Evolutionary conservation across 495 filamentous ascomycete genomes (phyloP).

Genomic region (Staphylotrichum longicolle): DNA sequence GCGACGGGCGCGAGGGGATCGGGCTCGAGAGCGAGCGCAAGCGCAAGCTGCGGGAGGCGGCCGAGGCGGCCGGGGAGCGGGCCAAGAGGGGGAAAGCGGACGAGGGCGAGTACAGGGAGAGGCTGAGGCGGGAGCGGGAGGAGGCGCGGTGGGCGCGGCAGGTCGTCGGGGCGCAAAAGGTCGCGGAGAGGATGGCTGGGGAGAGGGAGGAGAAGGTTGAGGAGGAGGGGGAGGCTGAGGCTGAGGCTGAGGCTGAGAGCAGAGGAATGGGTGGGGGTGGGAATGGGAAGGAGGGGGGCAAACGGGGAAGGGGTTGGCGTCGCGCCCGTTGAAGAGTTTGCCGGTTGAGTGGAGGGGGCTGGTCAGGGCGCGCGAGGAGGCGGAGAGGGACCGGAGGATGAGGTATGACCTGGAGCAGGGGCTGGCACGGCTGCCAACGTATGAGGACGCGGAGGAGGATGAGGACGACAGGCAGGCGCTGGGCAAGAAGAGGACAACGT

Average conservation of each 20-base stretch:
- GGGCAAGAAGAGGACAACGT: slow-evolving; percentile 39
- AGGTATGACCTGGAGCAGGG: slow-evolving; percentile 64
- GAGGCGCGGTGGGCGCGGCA: slow-evolving; percentile 63
- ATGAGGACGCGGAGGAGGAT: slow-evolving; percentile 54
- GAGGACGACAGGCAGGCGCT: slow-evolving; percentile 50
- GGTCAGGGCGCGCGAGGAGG: slow-evolving; percentile 63
- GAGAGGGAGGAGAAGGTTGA: slow-evolving; percentile 33
- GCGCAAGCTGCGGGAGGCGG: slow-evolving; percentile 69
- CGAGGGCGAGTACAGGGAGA: slow-evolving; percentile 75
- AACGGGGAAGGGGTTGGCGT: slow-evolving; percentile 20
- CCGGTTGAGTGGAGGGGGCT: slow-evolving; percentile 79
- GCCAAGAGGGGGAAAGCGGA: slow-evolving; percentile 62
- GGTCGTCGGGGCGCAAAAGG: slow-evolving; percentile 74
- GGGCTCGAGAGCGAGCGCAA: slow-evolving; percentile 81
- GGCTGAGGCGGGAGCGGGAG: slow-evolving; percentile 70
- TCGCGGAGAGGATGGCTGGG: slow-evolving; percentile 70
- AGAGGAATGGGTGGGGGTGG: slow-evolving; percentile 11
- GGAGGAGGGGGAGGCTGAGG: background rate
- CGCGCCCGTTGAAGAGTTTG: slow-evolving; percentile 55
- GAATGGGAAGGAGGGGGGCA: slow-evolving; percentile 26
- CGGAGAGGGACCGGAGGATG: slow-evolving; percentile 66
- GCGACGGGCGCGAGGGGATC: slow-evolving; percentile 82
- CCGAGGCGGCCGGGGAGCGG: slow-evolving; percentile 47
- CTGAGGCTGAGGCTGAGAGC: slow-evolving; percentile 16
- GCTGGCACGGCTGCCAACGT: slow-evolving; percentile 43